Evolutionary conservation across 2,329 filamentous ascomycete species (phyloP).

Genomic region (Alternaria postmessia): DNA sequence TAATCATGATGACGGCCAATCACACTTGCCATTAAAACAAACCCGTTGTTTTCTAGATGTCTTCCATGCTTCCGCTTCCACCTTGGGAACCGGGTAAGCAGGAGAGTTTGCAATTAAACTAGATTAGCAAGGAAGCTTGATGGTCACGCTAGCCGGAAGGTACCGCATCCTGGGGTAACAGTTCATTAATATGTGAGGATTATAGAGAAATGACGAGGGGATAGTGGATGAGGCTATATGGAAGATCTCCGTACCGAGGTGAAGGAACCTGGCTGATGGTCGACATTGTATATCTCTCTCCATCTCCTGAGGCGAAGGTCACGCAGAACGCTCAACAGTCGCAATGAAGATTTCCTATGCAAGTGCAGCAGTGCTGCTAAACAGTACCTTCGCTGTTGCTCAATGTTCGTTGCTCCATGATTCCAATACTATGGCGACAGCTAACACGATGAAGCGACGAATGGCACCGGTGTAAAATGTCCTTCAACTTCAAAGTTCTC

Average conservation of each 20-base stretch:
- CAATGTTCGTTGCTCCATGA: constrained; percentile 16
- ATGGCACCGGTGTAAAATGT: constrained; percentile 44
- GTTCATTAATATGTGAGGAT: constrained; percentile 12
- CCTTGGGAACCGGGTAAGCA: constrained; percentile 15
- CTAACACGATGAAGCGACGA: constrained; percentile 11
- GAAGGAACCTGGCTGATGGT: not conserved
- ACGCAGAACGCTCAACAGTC: not conserved
- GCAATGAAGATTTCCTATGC: constrained; percentile 11
- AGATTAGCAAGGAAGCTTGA: constrained; percentile 15
- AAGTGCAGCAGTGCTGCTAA: constrained; percentile 22
- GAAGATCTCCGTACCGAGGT: constrained; percentile 3
- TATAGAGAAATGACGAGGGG: not conserved
- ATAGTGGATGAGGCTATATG: constrained; percentile 7
- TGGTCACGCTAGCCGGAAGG: constrained; percentile 6
- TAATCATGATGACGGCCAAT: constrained; percentile 15
- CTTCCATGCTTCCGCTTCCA: constrained; percentile 5
- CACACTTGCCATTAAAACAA: not conserved
- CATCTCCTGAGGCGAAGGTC: not conserved
- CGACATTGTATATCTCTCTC: constrained; percentile 7
- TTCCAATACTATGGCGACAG: not conserved
- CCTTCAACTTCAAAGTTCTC: constrained; percentile 52
- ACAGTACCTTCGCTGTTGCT: constrained; percentile 19
- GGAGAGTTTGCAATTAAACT: constrained; percentile 13
- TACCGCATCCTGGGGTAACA: constrained; percentile 1
- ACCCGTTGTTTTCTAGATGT: constrained; percentile 12